Conservation (phyloP, 1,139 yeast genomes). For the Yamadazyma sp. region DNA sequence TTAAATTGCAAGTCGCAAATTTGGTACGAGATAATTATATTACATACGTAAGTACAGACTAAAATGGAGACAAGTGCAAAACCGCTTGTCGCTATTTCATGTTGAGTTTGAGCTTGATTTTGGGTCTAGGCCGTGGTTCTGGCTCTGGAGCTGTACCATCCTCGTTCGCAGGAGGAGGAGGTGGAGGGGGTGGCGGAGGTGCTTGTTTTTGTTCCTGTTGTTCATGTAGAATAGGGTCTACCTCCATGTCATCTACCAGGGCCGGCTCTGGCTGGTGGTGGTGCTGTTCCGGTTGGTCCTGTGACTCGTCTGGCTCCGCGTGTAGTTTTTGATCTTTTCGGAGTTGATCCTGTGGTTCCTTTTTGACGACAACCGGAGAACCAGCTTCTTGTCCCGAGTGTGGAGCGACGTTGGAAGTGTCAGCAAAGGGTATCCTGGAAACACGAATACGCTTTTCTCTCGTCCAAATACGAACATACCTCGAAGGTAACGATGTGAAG, state of each 20-base stretch:
- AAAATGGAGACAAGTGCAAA: too few species aligned
- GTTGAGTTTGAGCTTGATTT: slow-evolving; percentile 11
- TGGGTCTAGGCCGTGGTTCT: slow-evolving; percentile 4
- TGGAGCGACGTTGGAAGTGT: too few species aligned
- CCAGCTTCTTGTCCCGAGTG: too few species aligned
- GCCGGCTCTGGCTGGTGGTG: background rate
- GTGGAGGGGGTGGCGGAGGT: background rate
- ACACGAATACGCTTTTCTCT: slow-evolving; percentile 12
- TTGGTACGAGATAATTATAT: background rate
- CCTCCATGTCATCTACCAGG: too few species aligned
- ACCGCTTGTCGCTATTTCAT: slow-evolving; percentile 3
- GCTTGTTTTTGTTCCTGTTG: too few species aligned
- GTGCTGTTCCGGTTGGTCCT: too few species aligned
- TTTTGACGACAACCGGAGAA: too few species aligned
- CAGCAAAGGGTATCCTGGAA: slow-evolving; percentile 7
- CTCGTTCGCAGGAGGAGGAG: background rate
- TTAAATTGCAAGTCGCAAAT: too few species aligned
- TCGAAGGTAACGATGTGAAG: slow-evolving; percentile 3
- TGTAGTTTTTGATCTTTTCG: background rate
- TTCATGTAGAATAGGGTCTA: too few species aligned
- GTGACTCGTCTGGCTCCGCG: too few species aligned
- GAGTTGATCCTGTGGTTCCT: too few species aligned
- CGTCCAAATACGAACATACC: slow-evolving; percentile 31
- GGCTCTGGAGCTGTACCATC: too few species aligned
- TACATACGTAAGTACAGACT: background rate